Percentiles rank a stretch among this genome's conserved stretches.
phyloP scores from a whole-genome alignment of 768 basidiomycete genomes.

The Russula earlei region DNA sequence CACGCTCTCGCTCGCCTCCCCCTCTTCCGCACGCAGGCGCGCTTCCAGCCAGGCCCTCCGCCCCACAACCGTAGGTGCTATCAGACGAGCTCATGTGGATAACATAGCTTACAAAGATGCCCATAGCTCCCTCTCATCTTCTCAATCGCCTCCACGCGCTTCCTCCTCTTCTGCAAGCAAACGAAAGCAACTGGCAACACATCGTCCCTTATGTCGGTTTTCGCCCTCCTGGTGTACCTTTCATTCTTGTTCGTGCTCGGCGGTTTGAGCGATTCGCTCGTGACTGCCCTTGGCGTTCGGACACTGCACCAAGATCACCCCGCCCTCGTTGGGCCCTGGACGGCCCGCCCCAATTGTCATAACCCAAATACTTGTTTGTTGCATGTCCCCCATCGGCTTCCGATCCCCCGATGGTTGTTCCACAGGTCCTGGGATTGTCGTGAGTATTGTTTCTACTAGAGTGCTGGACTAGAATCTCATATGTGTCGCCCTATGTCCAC shows the following conservation, averaged over 20 bases:
- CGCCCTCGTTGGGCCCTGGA: not conserved
- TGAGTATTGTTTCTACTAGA: not conserved
- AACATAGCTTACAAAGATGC: not conserved
- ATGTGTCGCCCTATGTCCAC: not conserved
- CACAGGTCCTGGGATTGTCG: not conserved
- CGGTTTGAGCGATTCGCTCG: not conserved
- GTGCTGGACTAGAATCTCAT: not conserved
- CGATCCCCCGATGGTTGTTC: not conserved
- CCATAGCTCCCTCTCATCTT: not conserved
- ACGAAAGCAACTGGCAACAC: constrained; percentile 3
- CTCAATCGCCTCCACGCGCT: not conserved
- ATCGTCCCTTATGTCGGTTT: not conserved
- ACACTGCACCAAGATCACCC: not conserved
- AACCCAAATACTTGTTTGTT: not conserved
- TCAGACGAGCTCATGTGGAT: not conserved
- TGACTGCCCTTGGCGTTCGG: not conserved
- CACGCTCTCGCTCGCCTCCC: constrained; percentile 4
- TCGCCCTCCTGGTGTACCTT: not conserved
- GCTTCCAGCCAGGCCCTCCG: not conserved
- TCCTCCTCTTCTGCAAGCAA: not conserved
- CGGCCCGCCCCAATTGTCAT: not conserved
- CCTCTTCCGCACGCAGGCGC: constrained; percentile 4
- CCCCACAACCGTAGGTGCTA: constrained; percentile 5
- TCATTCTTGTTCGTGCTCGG: constrained; percentile 11
- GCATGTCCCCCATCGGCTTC: not conserved